A percentile compares a stretch with the other conserved stretches of the same genome.
Conservation (phyloP, 2,329 filamentous ascomycete species). For the Teratosphaeria gauchensis region DNA sequence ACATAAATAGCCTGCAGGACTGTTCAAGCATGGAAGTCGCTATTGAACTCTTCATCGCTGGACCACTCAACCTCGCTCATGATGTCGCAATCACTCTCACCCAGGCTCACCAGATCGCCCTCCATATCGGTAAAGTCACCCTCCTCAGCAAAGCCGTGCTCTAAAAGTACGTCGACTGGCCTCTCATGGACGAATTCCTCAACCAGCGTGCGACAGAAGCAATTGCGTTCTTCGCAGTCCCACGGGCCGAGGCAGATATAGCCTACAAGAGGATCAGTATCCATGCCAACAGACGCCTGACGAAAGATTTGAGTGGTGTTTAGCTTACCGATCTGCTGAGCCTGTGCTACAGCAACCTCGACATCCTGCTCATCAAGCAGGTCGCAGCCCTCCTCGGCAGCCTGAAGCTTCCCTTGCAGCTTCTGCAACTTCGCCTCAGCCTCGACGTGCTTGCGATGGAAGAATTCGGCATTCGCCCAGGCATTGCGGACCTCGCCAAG, state of each 20-base stretch:
- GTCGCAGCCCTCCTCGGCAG: too few species aligned
- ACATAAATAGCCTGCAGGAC: not conserved
- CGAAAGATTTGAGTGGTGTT: not conserved
- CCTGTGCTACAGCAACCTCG: too few species aligned
- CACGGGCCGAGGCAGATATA: not conserved
- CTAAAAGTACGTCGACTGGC: not conserved
- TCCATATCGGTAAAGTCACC: not conserved
- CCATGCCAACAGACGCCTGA: not conserved
- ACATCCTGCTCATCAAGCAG: too few species aligned
- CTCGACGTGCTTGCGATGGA: too few species aligned
- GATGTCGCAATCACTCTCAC: not conserved
- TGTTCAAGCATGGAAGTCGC: not conserved
- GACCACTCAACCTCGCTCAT: not conserved
- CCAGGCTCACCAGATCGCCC: not conserved
- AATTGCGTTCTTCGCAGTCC: not conserved
- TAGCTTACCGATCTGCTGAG: too few species aligned
- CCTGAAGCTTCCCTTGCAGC: too few species aligned
- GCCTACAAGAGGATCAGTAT: not conserved
- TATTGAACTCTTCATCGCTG: not conserved
- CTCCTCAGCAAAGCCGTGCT: not conserved
- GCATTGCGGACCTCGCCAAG: too few species aligned
- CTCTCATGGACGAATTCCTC: not conserved
- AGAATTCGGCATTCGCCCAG: too few species aligned
- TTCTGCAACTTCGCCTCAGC: too few species aligned
- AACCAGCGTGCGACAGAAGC: not conserved